These are phyloP conservation scores for Tricholomella constricta DNA, from an alignment of 768 basidiomycete genomes.

Conservation along the genomic window DNA sequence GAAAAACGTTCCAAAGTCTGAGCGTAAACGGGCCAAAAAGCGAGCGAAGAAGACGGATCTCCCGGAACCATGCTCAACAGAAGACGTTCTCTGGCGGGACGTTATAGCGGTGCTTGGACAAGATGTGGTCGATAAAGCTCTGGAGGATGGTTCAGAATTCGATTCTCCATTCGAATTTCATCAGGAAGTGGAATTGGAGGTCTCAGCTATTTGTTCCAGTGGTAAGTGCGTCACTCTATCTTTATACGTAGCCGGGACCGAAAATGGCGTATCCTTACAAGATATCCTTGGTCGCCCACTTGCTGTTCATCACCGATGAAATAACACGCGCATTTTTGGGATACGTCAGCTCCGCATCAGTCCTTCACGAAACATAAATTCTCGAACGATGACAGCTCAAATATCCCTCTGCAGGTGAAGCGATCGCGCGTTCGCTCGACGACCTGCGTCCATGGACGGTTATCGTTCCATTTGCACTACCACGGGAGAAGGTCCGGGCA, in stretches of 20 bases:
- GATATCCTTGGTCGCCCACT: not conserved
- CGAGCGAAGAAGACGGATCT: conserved; percentile 40
- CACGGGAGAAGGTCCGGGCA: conserved; percentile 77
- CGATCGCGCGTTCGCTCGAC: conserved; percentile 55
- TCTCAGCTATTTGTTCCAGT: conserved; percentile 62
- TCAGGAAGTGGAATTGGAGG: conserved; percentile 67
- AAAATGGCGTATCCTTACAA: not conserved
- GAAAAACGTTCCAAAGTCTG: conserved; percentile 24
- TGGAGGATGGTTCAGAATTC: conserved; percentile 52
- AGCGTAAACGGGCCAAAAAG: conserved; percentile 28
- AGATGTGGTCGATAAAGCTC: conserved; percentile 51
- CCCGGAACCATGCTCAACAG: conserved; percentile 67
- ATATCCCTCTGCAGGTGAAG: conserved; percentile 52
- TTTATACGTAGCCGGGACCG: not conserved
- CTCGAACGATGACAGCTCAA: conserved; percentile 2
- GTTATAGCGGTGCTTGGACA: conserved; percentile 66
- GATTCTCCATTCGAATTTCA: conserved; percentile 60
- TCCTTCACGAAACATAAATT: not conserved
- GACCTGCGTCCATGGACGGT: conserved; percentile 72
- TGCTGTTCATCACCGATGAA: not conserved
- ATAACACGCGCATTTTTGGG: not conserved
- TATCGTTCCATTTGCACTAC: conserved; percentile 81
- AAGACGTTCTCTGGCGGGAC: conserved; percentile 78
- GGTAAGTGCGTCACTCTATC: conserved; percentile 41
- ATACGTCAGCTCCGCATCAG: not conserved